Base-by-base conservation (phyloP, 306 rosid genomes). In the Trifolium repens region DNA sequence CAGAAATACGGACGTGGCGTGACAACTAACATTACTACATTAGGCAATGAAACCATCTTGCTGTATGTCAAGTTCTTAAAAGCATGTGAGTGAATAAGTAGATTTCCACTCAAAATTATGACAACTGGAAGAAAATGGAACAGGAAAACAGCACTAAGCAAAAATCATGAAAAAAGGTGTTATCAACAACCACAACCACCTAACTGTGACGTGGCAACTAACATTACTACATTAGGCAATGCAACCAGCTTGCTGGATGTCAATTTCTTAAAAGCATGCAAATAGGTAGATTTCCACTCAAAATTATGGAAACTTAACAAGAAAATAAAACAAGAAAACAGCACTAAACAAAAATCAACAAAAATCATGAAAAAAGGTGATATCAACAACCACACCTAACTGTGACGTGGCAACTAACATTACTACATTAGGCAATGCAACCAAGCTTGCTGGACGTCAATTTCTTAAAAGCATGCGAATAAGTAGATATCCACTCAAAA, bases 191-290 rank as follows among this genome's bases (percentile, higher is more conserved):
- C 52, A 70, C 53, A 62, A 62, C 78, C 52, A 69, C 22, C 50
- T 27, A 43, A 43, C 40, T 47, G 35, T 32, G 35, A 16, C 44
- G 69, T 34, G 81, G 32, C 63, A 76, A 74, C 37, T 68, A 54
- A 66, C 42, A 39, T 8, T 39, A 7, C 9, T 39, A 46, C 35
- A 52, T 61, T 50, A 62, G 37, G 30, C 54, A 32, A 57, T n/a
- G 61, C 74, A 64, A 72, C 69, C 55, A 77, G 78, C 77, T 26
- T 58, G 74, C 26, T 71, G 68, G 22, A 73, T 67, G 55, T 55
- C 81, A 57, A 54, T 54, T 65, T 10, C 63, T 35, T 44, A 16
- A 64, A 80, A 58, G 43, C 12, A 67, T 30, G 46, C 24, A 16
- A 43, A n/a, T 59, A 71, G 9, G 42, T 40, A 70, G 44, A 72